These are phyloP conservation scores for Hypoxylon sp. DNA, from an alignment of 2,329 filamentous ascomycete genomes.

Conservation along the genomic window DNA sequence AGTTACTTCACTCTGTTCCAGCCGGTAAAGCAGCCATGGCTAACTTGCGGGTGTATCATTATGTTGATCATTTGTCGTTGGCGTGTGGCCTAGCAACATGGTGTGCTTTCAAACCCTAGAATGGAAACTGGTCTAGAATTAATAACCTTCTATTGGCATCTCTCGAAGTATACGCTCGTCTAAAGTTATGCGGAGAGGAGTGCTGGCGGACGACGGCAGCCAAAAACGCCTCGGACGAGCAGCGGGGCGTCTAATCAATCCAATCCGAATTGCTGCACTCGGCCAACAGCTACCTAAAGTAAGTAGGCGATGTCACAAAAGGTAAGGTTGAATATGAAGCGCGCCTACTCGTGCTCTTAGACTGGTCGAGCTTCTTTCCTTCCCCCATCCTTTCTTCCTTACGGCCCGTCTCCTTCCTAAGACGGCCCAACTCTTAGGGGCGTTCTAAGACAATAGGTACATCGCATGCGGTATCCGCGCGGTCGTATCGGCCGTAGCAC, in stretches of 20 bases:
- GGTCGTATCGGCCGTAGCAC: background rate
- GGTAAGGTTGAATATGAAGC: constrained; percentile 33
- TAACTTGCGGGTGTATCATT: constrained; percentile 2
- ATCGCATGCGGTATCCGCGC: background rate
- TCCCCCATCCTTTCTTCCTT: background rate
- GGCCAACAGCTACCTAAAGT: constrained; percentile 6
- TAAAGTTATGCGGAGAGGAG: constrained; percentile 1
- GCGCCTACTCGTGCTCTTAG: constrained; percentile 29
- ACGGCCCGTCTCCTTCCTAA: constrained; percentile 1
- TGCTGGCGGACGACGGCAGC: constrained; percentile 20
- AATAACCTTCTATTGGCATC: constrained; percentile 3
- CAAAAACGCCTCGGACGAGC: constrained; percentile 7
- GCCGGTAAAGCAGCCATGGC: constrained; percentile 10
- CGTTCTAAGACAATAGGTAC: background rate
- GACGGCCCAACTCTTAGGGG: background rate
- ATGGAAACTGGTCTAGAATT: constrained; percentile 9
- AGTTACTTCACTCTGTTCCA: background rate
- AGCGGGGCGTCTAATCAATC: constrained; percentile 31
- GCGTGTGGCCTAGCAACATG: constrained; percentile 8
- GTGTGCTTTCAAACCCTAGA: constrained; percentile 8
- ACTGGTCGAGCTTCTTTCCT: constrained; percentile 22
- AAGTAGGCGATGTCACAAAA: constrained; percentile 18
- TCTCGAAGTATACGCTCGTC: constrained; percentile 14
- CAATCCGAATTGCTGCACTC: constrained; percentile 21
- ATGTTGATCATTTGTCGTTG: constrained; percentile 6